Evolutionary conservation across 2,329 filamentous ascomycete species (phyloP).

Genomic region (Phialophora expanda): DNA sequence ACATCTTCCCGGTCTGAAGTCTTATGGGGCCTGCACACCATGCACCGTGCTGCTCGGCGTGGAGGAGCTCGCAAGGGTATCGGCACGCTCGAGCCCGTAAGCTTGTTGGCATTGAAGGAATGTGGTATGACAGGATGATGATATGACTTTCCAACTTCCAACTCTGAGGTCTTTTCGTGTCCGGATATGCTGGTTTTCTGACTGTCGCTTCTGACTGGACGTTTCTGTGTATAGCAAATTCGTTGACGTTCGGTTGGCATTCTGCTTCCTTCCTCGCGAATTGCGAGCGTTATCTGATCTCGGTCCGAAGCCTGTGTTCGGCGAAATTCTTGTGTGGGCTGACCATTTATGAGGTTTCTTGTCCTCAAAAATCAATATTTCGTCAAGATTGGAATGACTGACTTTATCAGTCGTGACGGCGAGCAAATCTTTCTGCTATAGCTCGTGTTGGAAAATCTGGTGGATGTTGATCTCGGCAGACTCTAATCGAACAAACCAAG

Average conservation of each 20-base stretch:
- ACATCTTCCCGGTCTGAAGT: slow-evolving; percentile 8
- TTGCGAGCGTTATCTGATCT: not conserved
- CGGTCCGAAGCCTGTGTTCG: not conserved
- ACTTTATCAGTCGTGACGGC: not conserved
- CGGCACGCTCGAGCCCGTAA: not conserved
- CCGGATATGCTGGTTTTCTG: slow-evolving; percentile 1
- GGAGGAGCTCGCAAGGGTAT: not conserved
- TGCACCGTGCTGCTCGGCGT: slow-evolving; percentile 15
- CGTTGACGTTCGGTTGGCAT: not conserved
- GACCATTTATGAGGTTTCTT: not conserved
- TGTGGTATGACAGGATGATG: slow-evolving; percentile 17
- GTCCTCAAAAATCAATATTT: not conserved
- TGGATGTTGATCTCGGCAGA: not conserved
- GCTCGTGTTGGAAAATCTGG: not conserved
- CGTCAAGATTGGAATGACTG: not conserved
- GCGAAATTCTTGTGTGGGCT: not conserved
- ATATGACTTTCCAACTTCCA: slow-evolving; percentile 9
- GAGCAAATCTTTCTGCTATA: not conserved
- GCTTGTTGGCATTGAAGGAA: slow-evolving; percentile 4
- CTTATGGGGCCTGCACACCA: slow-evolving; percentile 11
- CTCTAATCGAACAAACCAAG: not conserved
- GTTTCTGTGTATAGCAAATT: not conserved
- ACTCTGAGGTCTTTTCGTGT: not conserved
- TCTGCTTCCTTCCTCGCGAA: not conserved
- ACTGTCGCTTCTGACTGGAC: not conserved